These are phyloP conservation scores for Talaromyces liani DNA, from an alignment of 495 filamentous ascomycete species.

Conservation along the genomic window DNA sequence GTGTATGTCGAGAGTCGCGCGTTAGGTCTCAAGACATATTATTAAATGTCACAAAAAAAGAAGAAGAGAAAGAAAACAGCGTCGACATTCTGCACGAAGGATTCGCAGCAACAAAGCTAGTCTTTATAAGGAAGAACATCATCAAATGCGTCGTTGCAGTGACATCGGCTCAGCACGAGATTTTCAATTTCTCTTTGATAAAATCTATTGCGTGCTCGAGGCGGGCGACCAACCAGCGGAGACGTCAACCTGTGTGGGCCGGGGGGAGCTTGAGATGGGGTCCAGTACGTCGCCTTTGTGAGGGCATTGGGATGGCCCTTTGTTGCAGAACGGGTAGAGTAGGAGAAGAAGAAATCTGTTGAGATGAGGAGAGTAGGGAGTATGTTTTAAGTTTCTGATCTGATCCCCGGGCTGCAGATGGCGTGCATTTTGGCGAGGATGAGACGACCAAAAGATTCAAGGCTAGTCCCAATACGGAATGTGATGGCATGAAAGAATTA, in stretches of 20 bases:
- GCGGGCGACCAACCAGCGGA: conserved; percentile 3
- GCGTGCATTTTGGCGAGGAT: too few species aligned
- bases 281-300: not conserved
- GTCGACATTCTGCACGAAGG: not conserved
- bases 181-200: not conserved
- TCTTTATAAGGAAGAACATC: not conserved
- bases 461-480: not conserved
- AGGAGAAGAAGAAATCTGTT: not conserved
- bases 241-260: not conserved
- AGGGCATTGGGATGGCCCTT: not conserved
- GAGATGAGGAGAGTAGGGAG: too few species aligned
- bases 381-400: too few species aligned
- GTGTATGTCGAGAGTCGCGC: not conserved
- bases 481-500: not conserved
- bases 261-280: not conserved
- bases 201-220: conserved; percentile 3
- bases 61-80: not conserved
- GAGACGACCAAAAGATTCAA: not conserved
- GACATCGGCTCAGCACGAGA: not conserved
- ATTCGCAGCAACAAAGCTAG: not conserved
- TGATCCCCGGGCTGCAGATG: not conserved
- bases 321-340: not conserved
- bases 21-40: not conserved
- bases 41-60: not conserved
- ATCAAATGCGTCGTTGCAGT: not conserved